Evolutionary conservation across 2,329 filamentous ascomycete species (phyloP), one percentile per base, ranked within the genome.

Genomic region (Plectosphaerella plurivora): DNA sequence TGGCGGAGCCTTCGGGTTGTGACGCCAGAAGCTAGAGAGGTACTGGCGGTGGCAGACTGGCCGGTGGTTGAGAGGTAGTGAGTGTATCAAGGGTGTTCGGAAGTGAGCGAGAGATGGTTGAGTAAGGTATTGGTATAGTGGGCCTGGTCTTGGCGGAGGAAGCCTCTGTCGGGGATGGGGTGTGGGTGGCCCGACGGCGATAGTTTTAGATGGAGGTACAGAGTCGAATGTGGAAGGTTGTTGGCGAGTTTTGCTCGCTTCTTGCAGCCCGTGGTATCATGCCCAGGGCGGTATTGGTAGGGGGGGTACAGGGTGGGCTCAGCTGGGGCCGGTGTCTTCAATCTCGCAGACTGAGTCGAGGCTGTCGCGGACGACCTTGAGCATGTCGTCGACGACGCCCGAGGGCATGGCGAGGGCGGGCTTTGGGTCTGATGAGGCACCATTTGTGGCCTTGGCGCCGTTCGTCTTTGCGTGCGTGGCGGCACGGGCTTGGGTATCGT

Each of bases 301-400:
- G 5, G 5, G 15, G 15, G 4, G 16, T 8, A n/a, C 22, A 3
- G 22, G 16, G 15, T 5, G 8, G 37, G 37, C 24, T 52, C 49
- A 51, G 15, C 47, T 53, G 5, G 35, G 48, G 25, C 24, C 18
- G 15, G 47, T 10, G 11, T 51, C 42, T 1, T 73, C 70, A 45
- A 76, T 61, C 57, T 71, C 68, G 50, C 69, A 71, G 12, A 82
- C 72, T 37, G 69, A 64, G 56, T 84, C 82, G 42, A 87, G 69
- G 56, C 77, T 77, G 59, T 85, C 82, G 53, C 77, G 73, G 25
- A 83, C 83, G 33, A 81, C 72, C 57, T 75, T 76, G n/a, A 86
- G 69, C 5, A 82, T 82, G 58, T 87, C 81, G 24, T 85, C 79
- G 14, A 87, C 68, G n/a, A 85, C 81, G 3, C 71, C 63, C 51